A percentile compares a stretch with the other conserved stretches of the same genome.
These are phyloP conservation scores for Escovopsis sp. DNA, from an alignment of 2,329 filamentous ascomycete species.

Conservation along the genomic window DNA sequence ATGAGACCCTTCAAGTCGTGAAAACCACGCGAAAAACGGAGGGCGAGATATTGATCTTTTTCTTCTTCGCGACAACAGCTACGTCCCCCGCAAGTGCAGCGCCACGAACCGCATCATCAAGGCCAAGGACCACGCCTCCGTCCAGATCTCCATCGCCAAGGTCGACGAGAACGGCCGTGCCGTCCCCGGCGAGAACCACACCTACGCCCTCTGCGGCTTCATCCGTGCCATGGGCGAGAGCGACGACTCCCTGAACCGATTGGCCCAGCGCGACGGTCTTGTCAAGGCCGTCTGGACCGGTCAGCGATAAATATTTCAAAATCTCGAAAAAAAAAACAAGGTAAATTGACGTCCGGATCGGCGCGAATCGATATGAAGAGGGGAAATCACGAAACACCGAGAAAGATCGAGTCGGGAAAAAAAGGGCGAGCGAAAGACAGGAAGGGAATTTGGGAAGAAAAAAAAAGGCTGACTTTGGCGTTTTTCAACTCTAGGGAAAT, in stretches of 20 bases:
- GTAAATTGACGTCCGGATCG: conserved; percentile 7
- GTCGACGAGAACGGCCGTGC: conserved; percentile 98
- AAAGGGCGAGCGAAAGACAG: too few relatives aligned
- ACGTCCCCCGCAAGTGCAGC: conserved; percentile 97
- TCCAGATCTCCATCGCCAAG: conserved; percentile 94
- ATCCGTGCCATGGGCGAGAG: conserved; percentile 95
- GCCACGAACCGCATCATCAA: conserved; percentile 99
- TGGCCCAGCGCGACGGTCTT: conserved; percentile 90
- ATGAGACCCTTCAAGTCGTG: not conserved
- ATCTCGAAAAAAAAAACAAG: conserved; percentile 3
- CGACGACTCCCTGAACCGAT: conserved; percentile 90
- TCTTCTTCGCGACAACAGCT: conserved; percentile 36
- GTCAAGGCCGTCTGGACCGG: conserved; percentile 95
- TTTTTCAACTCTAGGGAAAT: conserved; percentile 11
- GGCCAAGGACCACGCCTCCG: conserved; percentile 98
- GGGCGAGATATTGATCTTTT: conserved; percentile 13
- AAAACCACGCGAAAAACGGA: conserved; percentile 4
- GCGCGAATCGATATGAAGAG: not conserved
- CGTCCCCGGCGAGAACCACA: conserved; percentile 86
- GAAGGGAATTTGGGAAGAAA: too few relatives aligned
- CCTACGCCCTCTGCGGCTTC: conserved; percentile 95
- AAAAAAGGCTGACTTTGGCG: too few relatives aligned
- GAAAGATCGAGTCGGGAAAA: not conserved
- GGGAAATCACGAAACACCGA: too few relatives aligned
- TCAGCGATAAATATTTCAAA: conserved; percentile 34